Evolutionary conservation across 2,329 filamentous ascomycete genomes (phyloP), one percentile per base, ranked within the genome.

Genomic region (Macroventuria anomochaeta): DNA sequence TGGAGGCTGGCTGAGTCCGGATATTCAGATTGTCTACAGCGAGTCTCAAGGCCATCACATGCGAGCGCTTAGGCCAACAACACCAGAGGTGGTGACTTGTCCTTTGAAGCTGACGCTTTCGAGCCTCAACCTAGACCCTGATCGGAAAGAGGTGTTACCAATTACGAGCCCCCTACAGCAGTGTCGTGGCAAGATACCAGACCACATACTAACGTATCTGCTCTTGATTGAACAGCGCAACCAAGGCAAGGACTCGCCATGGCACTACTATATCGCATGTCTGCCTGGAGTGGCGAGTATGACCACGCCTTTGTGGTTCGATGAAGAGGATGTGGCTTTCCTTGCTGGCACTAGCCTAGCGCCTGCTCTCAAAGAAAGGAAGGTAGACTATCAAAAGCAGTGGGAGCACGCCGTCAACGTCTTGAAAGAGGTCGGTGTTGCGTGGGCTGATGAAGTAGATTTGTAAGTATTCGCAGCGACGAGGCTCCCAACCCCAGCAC

Each of bases 281-380:
- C 61, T 77, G 38, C 75, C 75, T 10, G 57, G 21, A 10, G 54
- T 63, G 11, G 60, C 69, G 18, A 57, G 55, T 13, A 65, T 77
- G 66, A 68, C 61, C n/a, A 75, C 74, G 11, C 71, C 74, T 13
- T 53, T 76, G 7, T 76, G 68, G 67, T 76, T 75, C 43, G 48
- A 66, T 20, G 61, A 71, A 3, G 63, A 71, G 17, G 75, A 77
- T 44, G 47, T 67, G 44, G 50, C 60, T 17, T 75, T 67, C 62
- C 64, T 77, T 18, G 56, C 61, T 5, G 74, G 71, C 10, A 77
- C 74, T 25, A 72, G 72, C 48, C 47, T 77, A 13, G 56, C 58
- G 8, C 56, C 63, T 40, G 70, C 69, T 28, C 61, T 62, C 31
- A 49, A 57, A 25, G 63, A 65, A 20, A 62, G 64, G 38, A 63